phyloP scores from a whole-genome alignment of 306 rosid genomes.

The Parietaria judaica region DNA sequence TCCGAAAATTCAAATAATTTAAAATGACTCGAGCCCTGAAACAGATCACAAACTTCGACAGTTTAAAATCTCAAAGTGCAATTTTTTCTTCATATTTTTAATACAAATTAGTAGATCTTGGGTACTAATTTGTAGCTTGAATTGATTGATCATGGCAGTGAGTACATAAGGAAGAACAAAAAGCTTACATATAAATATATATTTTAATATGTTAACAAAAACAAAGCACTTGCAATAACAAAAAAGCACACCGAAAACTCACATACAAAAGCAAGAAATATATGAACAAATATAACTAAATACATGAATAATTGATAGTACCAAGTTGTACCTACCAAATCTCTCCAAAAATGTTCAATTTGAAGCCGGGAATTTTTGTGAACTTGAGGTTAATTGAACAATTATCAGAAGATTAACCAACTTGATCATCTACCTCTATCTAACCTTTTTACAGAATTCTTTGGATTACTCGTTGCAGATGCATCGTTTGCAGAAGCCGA shows the following conservation, averaged over 20 bases:
- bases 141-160: too few species aligned
- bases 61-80: too few species aligned
- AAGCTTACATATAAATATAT: too few species aligned
- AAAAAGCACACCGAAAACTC: background rate
- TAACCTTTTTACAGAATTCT: conserved; percentile 25
- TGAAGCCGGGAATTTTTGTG: background rate
- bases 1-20: too few species aligned
- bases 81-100: too few species aligned
- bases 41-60: too few species aligned
- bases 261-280: background rate
- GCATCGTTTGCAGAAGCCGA: conserved; percentile 21
- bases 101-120: too few species aligned
- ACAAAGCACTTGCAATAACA: background rate
- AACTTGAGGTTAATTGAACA: background rate
- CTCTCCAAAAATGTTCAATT: background rate
- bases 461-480: conserved; percentile 26
- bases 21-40: too few species aligned
- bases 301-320: background rate
- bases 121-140: too few species aligned
- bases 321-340: background rate
- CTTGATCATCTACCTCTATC: conserved; percentile 16
- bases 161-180: too few species aligned
- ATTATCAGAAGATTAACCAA: conserved; percentile 9
- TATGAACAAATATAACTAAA: background rate
- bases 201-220: too few species aligned